Conservation (phyloP, 176 grass and related monocot genomes). For the Urochloa ruziziensis region DNA sequence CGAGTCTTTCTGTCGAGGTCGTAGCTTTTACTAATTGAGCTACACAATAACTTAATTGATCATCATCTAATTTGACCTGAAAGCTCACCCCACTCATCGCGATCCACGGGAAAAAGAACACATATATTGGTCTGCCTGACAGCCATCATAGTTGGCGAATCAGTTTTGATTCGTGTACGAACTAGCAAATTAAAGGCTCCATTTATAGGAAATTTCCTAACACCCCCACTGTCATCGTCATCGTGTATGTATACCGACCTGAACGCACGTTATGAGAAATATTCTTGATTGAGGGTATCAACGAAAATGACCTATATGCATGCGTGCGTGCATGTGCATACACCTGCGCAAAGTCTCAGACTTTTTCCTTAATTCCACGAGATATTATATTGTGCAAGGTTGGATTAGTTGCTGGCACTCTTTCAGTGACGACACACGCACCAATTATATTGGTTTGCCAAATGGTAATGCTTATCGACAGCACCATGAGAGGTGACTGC, state of each 20-base stretch:
- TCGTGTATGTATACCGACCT: neutral
- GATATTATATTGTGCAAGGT: neutral
- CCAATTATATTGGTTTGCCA: neutral
- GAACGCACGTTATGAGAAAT: neutral
- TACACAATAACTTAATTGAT: neutral
- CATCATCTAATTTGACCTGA: neutral
- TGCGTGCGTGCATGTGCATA: neutral
- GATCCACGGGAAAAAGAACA: neutral
- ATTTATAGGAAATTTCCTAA: neutral
- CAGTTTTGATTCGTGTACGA: neutral
- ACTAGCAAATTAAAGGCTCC: neutral
- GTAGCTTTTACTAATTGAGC: no score
- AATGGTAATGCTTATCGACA: neutral
- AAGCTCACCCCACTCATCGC: neutral
- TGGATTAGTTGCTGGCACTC: neutral
- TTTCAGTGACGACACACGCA: neutral
- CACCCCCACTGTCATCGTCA: constrained; percentile 5
- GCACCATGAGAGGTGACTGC: neutral
- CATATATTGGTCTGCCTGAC: neutral
- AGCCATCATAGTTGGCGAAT: neutral
- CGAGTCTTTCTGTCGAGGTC: neutral
- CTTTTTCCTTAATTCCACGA: neutral
- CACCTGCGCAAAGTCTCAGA: neutral
- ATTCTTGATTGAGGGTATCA: neutral
- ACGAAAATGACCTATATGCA: neutral